Conservation (phyloP, 192 early-diverging fungal genomes). For the Pilobolus umbonatus region DNA sequence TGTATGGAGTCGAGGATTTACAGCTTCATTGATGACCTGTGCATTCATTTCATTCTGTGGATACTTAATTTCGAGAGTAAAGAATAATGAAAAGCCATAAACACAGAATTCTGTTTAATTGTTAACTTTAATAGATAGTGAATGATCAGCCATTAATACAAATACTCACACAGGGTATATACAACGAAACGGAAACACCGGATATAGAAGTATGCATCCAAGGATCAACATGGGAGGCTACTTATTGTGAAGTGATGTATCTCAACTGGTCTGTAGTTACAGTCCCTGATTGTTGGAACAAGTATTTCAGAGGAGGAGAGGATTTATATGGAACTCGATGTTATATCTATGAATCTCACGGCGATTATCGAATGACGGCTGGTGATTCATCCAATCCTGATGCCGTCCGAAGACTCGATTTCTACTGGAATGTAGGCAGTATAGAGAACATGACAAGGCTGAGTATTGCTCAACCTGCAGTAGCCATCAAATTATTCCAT, state of each 20-base stretch:
- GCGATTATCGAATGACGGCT: background rate
- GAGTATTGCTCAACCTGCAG: background rate
- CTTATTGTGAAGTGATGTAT: background rate
- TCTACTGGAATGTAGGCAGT: conserved; percentile 17
- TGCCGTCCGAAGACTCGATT: conserved; percentile 4
- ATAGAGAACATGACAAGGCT: background rate
- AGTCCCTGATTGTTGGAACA: background rate
- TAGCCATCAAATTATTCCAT: conserved; percentile 10
- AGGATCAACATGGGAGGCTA: background rate
- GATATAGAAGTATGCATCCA: background rate
- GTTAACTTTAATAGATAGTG: no score
- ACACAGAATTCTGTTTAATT: no score
- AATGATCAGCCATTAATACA: no score
- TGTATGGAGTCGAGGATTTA: no score
- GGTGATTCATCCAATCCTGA: no score
- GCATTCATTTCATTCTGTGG: no score
- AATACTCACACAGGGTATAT: no score
- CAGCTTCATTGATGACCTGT: no score
- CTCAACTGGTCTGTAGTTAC: no score
- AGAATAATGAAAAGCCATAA: no score
- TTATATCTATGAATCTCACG: conserved; percentile 1
- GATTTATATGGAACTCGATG: background rate
- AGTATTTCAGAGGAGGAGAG: background rate
- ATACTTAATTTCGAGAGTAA: no score
- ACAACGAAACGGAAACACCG: background rate